Conservation (phyloP, 352 stramenopile genomes). For the Phytophthora kernoviae region DNA sequence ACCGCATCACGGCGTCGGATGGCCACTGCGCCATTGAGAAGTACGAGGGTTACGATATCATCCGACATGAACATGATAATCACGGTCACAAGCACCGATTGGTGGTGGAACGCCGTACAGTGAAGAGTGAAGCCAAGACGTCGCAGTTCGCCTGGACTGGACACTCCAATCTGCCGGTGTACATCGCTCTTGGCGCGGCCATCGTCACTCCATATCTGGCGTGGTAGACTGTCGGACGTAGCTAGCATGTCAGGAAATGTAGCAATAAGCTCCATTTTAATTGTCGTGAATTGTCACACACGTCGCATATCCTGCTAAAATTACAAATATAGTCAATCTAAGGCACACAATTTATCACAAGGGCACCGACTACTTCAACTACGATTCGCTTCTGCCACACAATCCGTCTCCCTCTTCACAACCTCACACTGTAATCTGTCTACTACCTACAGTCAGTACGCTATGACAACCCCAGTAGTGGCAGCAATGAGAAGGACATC, state of each 20-base stretch:
- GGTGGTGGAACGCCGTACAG: slow-evolving; percentile 29
- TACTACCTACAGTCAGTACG: not conserved
- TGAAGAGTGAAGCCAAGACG: slow-evolving; percentile 12
- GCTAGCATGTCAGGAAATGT: not conserved
- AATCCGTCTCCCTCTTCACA: not conserved
- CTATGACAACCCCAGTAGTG: not conserved
- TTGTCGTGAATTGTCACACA: not conserved
- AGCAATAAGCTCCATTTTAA: not conserved
- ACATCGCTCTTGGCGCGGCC: slow-evolving; percentile 31
- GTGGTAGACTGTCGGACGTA: slow-evolving; percentile 10
- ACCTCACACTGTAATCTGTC: not conserved
- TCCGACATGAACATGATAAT: slow-evolving; percentile 42
- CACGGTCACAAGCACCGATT: slow-evolving; percentile 38
- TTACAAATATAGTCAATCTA: not conserved
- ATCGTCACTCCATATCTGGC: slow-evolving; percentile 24
- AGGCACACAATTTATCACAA: not conserved
- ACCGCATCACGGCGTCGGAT: slow-evolving; percentile 41
- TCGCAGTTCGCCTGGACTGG: slow-evolving; percentile 16
- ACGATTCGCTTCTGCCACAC: not conserved
- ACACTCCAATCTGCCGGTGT: slow-evolving; percentile 37
- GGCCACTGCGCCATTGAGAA: slow-evolving; percentile 43
- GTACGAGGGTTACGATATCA: slow-evolving; percentile 53
- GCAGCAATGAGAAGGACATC: not conserved
- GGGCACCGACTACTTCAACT: not conserved
- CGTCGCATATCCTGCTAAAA: not conserved